Evolutionary conservation across 495 filamentous ascomycete genomes (phyloP), one percentile per base, ranked within the genome.

Genomic region (Lasiosphaeria miniovina): DNA sequence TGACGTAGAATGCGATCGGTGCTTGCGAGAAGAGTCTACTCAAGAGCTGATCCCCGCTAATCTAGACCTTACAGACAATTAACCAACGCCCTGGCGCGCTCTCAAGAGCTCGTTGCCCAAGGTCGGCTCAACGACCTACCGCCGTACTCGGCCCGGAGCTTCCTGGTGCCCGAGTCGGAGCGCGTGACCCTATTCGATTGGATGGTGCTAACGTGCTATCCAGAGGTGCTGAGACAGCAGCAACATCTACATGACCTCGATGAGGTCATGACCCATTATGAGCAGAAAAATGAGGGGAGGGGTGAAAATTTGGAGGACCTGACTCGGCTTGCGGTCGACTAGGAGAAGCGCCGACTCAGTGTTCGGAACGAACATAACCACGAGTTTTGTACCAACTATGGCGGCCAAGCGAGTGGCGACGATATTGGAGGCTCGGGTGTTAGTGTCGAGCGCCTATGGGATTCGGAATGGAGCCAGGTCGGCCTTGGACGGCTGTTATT

Each of bases 121-220:
- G 70, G 69, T 67, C 62, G 49, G 68, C 55, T 41, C 46, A 59
- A 70, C 52, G 41, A 46, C 34, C 62, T 69, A 9, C 61, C 63
- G 40, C 70, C 71, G 2, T 74, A 72, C 58, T 35, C 36, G 43
- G 61, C 68, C 33, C 61, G 66, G 45, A 57, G 65, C 36, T 70
- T 74, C 58, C 71, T 63, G 35, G 66, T 67, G 49, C 59, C 63
- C 8, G 68, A 63, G 52, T 61, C 52, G 57, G 61, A 71, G n/a
- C 63, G 71, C 24, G 54, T 66, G n/a, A 66, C 58, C 8, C 34
- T 74, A 32, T 74, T 74, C 61, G 71, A 74, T 63, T 74, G 71
- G 71, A 65, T 74, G 60, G 66, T 60, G 61, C 68, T 74, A 54
- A 72, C 64, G 15, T 66, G 64, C 61, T 74, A 69, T 58, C 71